These are phyloP conservation scores for Stellera chamaejasme DNA, from an alignment of 345 rosid genomes.

Conservation along the genomic window DNA sequence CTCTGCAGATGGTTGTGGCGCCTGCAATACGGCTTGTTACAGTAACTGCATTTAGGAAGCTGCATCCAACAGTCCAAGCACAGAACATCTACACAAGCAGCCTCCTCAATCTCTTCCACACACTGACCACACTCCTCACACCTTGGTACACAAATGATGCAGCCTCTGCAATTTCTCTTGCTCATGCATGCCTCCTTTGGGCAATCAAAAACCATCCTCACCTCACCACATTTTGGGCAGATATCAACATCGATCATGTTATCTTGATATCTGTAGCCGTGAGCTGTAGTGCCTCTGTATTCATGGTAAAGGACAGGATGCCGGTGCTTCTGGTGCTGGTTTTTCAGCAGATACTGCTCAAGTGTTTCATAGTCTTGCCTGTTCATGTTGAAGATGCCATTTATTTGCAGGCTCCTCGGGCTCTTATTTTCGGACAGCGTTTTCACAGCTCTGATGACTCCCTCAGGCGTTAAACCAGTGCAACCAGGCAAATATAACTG, in stretches of 20 bases:
- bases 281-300: conserved; percentile 6
- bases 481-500: conserved; percentile 62
- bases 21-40: conserved; percentile 66
- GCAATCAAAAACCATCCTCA: conserved; percentile 51
- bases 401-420: conserved; percentile 33
- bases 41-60: conserved; percentile 61
- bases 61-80: conserved; percentile 67
- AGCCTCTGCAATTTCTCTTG: conserved; percentile 41
- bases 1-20: conserved; percentile 21
- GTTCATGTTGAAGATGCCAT: conserved; percentile 40
- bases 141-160: conserved; percentile 50
- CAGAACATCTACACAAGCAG: conserved; percentile 39
- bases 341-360: conserved; percentile 18
- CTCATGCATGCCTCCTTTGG: conserved; percentile 34
- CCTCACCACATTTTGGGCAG: conserved; percentile 59
- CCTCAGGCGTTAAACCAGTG: conserved; percentile 57
- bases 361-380: conserved; percentile 46
- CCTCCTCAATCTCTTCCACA: conserved; percentile 39
- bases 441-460: conserved; percentile 50
- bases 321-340: background rate
- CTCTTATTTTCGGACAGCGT: conserved; percentile 26
- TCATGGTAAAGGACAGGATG: conserved; percentile 19
- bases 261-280: background rate
- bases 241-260: conserved; percentile 40
- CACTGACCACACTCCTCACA: conserved; percentile 65